A percentile compares a stretch with the other conserved stretches of the same genome.
Conservation (phyloP, 495 filamentous ascomycete species). For the Lasiosphaeriaceae sp. region DNA sequence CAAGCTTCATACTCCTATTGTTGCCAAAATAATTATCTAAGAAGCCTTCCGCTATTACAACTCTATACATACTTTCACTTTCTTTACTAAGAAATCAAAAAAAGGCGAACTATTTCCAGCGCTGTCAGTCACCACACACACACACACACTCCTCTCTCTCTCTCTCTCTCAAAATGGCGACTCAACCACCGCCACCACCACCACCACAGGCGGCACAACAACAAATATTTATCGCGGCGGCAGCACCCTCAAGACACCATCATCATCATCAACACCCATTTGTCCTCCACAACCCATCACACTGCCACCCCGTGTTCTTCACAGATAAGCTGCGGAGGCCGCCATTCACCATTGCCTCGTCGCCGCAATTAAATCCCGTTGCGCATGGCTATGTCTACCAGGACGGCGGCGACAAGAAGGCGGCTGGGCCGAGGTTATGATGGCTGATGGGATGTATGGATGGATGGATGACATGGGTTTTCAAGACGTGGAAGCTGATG, state of each 20-base stretch:
- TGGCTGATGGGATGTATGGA: no score
- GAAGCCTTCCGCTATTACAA: no score
- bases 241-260: background rate
- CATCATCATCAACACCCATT: background rate
- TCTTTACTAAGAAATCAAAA: no score
- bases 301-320: conserved; percentile 58
- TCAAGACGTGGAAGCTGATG: no score
- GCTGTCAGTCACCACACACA: no score
- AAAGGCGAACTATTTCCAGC: no score
- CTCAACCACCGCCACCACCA: background rate
- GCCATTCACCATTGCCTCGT: conserved; percentile 21
- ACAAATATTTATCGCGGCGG: background rate
- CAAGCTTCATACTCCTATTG: no score
- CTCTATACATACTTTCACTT: no score
- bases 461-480: no score
- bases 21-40: no score
- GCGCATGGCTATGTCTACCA: conserved; percentile 53
- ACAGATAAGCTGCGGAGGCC: conserved; percentile 48
- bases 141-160: background rate
- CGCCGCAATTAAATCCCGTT: conserved; percentile 32
- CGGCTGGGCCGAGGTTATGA: conserved; percentile 39
- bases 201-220: background rate
- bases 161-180: background rate
- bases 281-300: conserved; percentile 33
- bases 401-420: conserved; percentile 18